phyloP scores from a whole-genome alignment of 805 yeast species.

The Zygosaccharomyces kombuchaensis region DNA sequence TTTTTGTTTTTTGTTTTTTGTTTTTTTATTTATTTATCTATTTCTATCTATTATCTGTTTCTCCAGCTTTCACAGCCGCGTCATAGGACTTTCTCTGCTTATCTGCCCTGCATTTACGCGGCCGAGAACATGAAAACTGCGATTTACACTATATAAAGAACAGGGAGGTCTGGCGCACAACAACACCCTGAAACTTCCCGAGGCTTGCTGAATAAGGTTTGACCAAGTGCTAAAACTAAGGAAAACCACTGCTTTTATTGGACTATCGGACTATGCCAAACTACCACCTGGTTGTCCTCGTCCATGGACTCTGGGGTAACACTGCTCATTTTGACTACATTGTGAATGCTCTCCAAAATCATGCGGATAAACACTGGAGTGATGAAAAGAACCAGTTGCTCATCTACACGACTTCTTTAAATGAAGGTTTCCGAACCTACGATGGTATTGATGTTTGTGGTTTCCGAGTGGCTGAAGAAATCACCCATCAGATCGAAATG shows the following conservation, averaged over 20 bases:
- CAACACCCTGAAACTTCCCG: background rate
- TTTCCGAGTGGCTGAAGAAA: constrained; percentile 65
- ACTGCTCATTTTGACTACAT: constrained; percentile 62
- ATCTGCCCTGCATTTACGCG: background rate
- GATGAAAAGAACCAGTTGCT: constrained; percentile 19
- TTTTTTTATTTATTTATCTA: background rate
- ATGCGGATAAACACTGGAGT: constrained; percentile 14
- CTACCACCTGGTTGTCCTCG: constrained; percentile 55
- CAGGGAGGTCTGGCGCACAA: background rate
- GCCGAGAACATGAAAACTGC: background rate
- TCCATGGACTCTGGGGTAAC: constrained; percentile 77
- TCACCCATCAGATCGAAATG: constrained; percentile 39
- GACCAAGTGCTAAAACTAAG: background rate
- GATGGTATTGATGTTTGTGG: constrained; percentile 90
- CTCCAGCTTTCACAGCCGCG: background rate
- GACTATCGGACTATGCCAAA: constrained; percentile 5
- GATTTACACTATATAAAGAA: constrained; percentile 1
- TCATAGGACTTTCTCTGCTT: background rate
- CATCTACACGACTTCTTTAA: constrained; percentile 42
- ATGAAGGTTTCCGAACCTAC: constrained; percentile 71
- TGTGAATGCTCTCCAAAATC: constrained; percentile 41
- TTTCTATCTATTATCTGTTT: background rate
- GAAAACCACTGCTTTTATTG: background rate
- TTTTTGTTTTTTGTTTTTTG: background rate
- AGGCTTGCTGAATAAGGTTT: background rate